Evolutionary conservation across 192 early-diverging fungal species (phyloP), one percentile per base, ranked within the genome.

Genomic region (Powellomyces hirtus): DNA sequence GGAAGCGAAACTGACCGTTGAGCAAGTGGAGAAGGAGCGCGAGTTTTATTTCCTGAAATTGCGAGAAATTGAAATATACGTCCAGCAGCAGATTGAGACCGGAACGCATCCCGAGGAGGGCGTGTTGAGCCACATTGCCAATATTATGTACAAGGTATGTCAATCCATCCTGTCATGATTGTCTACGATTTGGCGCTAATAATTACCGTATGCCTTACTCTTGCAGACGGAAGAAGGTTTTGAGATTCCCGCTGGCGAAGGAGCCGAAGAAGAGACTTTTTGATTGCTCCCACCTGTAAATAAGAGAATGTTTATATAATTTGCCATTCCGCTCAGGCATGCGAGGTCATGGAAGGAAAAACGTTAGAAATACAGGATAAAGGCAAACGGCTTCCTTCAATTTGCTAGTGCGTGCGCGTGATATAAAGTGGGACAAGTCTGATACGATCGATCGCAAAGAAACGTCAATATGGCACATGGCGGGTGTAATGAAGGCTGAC

Each of bases 11-110:
- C 83, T 89, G 24, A 87, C 90, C 27, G 89, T 97, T 35, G 93
- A 95, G 59, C 93, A 91, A 55, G 86, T 94, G 22, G 95, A 96
- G 74, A 97, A 94, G 79, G 95, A 99, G 74, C 83, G 97, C 26
- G 95, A 99, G 66, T 99, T 99, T 75, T 99, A 99, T 68, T 99
- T 96, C 76, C 71, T 76, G 27, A 99, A 97, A 79, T 56, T 97
- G 66, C 79, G 95, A 34, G 94, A 97, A 73, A 94, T 97, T 77
- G 95, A 97, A 65, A 84, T 99, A 30, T 81, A 91, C 61, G 86
- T 97, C 11, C 95, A 97, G 78, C 81, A 91, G 59, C 73, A 89
- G 57, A 42, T 90, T 13, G 75, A 80, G 16, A 84, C 82, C 0
- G 77, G 79, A 29, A 38, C 36, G 6, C 38, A 60, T 27, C 53